Base-by-base conservation (phyloP, 1,284 basidiomycete species). In the Vanrija sp. region DNA sequence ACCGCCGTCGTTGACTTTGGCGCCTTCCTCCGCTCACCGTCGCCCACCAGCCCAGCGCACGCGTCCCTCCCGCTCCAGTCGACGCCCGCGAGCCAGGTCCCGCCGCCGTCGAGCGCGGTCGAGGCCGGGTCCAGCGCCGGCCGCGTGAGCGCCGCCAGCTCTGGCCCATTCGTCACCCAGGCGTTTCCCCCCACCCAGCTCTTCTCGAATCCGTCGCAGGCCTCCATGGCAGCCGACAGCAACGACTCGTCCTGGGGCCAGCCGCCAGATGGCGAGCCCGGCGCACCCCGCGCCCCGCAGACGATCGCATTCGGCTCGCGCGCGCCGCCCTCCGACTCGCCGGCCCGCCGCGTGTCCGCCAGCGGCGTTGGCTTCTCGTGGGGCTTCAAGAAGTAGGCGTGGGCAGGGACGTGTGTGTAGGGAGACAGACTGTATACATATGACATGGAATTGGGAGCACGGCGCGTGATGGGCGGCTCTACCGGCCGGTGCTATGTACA, bases 11-110 rank as follows among this genome's bases (percentile, higher is more conserved):
- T 58, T 12, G 53, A 58, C 53, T 59, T 46, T 28, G 53, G 49
- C 38, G 57, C 57, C n/a, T 59, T 52, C 57, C 57, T 59, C 10
- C 57, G 57, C 50, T 55, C 53, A 3, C 57, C 57, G 6, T 48
- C 19, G 25, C 56, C 25, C 40, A 16, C 25, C 10, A 5, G 21
- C 16, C 16, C 40, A 9, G 15, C 51, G 16, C 25, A 9, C 34
- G 10, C 51, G 39, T 18, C 3, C 6, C 16, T 23, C 15, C 45
- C 38, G 3, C 4, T 43, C 6, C 43, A 43, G 25, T 52, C 50
- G n/a, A 52, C 55, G 9, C 54, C 54, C 9, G 26, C 48, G 6
- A 51, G 44, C 6, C 55, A 56, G 50, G 21, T 52, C 5, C 50
- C 50, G 2, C 49, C 45, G 25, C 38, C 19, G 46, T 46, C 51